Conservation (phyloP, 2,329 filamentous ascomycete genomes). For the Aschersonia sp. region DNA sequence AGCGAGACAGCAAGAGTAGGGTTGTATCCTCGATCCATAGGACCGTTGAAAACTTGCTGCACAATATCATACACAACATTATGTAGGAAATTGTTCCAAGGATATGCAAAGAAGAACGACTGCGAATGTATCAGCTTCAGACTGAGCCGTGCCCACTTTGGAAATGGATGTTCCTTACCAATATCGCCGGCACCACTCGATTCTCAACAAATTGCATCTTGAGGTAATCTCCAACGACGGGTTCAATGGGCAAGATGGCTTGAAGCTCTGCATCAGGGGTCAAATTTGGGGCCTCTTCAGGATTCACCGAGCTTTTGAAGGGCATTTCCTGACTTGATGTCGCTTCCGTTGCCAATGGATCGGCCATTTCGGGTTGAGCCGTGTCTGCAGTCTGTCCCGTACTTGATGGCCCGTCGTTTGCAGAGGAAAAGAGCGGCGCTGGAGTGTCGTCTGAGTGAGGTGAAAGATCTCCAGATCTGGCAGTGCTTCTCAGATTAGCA, state of each 20-base stretch:
- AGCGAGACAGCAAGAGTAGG: constrained; percentile 78
- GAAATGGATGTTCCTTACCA: constrained; percentile 42
- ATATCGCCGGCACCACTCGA: constrained; percentile 83
- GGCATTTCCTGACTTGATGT: background rate
- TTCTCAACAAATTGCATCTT: constrained; percentile 97
- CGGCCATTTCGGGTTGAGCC: background rate
- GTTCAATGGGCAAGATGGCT: constrained; percentile 22
- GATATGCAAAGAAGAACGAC: constrained; percentile 97
- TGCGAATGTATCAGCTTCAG: constrained; percentile 17
- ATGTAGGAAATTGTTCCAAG: constrained; percentile 98
- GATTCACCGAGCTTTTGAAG: constrained; percentile 2
- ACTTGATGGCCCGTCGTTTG: background rate
- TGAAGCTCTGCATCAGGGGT: constrained; percentile 6
- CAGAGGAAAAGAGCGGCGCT: constrained; percentile 38
- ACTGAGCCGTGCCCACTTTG: background rate
- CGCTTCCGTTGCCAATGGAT: background rate
- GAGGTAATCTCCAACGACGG: constrained; percentile 84
- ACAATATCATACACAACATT: constrained; percentile 99
- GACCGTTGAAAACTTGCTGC: constrained; percentile 96
- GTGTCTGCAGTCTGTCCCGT: background rate
- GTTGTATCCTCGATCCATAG: constrained; percentile 93
- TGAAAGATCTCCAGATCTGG: constrained; percentile 19
- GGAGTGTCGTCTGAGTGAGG: constrained; percentile 54
- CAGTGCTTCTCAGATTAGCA: constrained; percentile 4
- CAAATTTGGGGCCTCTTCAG: constrained; percentile 2